phyloP scores from a whole-genome alignment of 1,284 basidiomycete species.

The Taiwanofungus camphoratus region DNA sequence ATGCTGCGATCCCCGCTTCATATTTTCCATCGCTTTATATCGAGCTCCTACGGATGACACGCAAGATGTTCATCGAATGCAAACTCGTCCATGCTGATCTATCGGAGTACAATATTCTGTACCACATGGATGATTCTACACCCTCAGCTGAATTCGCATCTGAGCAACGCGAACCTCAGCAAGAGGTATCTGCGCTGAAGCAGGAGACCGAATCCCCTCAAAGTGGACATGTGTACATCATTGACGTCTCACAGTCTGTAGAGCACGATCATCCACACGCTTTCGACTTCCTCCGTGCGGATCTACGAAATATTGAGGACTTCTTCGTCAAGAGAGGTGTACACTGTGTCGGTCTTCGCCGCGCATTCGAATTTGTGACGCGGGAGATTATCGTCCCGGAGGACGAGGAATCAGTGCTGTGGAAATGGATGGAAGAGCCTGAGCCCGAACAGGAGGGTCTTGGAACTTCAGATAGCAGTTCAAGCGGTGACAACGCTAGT shows the following conservation, averaged over 20 bases:
- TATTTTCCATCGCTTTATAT: conserved; percentile 65
- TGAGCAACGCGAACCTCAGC: not conserved
- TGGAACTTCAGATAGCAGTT: conserved; percentile 6
- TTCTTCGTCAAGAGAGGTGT: conserved; percentile 83
- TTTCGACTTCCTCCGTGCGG: conserved; percentile 92
- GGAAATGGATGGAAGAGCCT: conserved; percentile 45
- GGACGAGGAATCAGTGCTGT: conserved; percentile 39
- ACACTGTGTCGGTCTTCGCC: conserved; percentile 72
- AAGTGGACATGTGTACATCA: conserved; percentile 77
- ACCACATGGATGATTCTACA: conserved; percentile 43
- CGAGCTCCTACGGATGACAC: conserved; percentile 77
- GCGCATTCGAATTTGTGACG: conserved; percentile 87
- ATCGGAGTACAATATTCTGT: conserved; percentile 97
- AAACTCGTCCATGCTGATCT: conserved; percentile 96
- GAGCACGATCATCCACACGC: conserved; percentile 97
- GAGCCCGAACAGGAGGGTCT: conserved; percentile 18
- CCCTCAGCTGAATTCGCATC: conserved; percentile 2
- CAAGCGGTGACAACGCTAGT: conserved; percentile 13
- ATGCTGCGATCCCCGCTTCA: conserved; percentile 62
- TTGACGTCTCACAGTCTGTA: conserved; percentile 98
- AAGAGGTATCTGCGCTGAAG: not conserved
- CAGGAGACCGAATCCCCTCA: conserved; percentile 3
- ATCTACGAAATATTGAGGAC: conserved; percentile 91
- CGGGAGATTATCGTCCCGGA: conserved; percentile 39
- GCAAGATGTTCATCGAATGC: conserved; percentile 87